phyloP scores from a whole-genome alignment of 2,329 filamentous ascomycete genomes.

The Nemania abortiva region DNA sequence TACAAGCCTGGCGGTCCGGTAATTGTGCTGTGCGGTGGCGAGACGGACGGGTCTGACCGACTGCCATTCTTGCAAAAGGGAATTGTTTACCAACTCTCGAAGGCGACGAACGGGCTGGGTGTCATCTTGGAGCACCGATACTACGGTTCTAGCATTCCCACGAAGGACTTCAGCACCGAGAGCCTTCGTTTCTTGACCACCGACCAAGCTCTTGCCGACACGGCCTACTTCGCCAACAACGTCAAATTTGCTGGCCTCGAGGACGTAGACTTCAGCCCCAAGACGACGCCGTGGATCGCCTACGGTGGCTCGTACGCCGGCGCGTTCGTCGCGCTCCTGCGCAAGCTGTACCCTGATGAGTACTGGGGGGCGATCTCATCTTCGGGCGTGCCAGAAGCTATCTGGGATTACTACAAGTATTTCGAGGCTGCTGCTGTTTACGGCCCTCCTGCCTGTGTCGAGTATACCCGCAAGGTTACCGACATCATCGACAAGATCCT shows the following conservation, averaged over 20 bases:
- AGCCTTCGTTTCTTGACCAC: constrained; percentile 86
- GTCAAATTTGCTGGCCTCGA: constrained; percentile 78
- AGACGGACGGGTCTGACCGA: constrained; percentile 72
- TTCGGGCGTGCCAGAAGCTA: constrained; percentile 81
- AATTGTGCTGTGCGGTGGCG: constrained; percentile 80
- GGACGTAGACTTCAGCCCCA: constrained; percentile 73
- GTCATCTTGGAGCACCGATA: constrained; percentile 90
- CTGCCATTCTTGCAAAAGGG: constrained; percentile 82
- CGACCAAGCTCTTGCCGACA: constrained; percentile 84
- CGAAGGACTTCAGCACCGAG: constrained; percentile 71
- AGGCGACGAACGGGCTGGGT: constrained; percentile 78
- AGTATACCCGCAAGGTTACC: constrained; percentile 69
- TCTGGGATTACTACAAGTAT: constrained; percentile 80
- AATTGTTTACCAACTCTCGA: constrained; percentile 76
- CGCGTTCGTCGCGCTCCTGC: constrained; percentile 80
- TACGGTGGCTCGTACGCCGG: constrained; percentile 91
- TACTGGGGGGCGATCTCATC: constrained; percentile 85
- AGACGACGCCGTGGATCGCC: constrained; percentile 76
- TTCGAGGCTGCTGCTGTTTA: constrained; percentile 64
- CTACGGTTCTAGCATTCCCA: constrained; percentile 82
- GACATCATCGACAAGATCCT: constrained; percentile 65
- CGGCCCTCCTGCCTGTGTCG: constrained; percentile 71
- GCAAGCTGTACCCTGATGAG: constrained; percentile 80
- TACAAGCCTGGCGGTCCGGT: constrained; percentile 85
- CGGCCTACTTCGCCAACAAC: constrained; percentile 82